Conservation (phyloP, 2,329 filamentous ascomycete genomes). For the Aspergillus calidoustus region DNA sequence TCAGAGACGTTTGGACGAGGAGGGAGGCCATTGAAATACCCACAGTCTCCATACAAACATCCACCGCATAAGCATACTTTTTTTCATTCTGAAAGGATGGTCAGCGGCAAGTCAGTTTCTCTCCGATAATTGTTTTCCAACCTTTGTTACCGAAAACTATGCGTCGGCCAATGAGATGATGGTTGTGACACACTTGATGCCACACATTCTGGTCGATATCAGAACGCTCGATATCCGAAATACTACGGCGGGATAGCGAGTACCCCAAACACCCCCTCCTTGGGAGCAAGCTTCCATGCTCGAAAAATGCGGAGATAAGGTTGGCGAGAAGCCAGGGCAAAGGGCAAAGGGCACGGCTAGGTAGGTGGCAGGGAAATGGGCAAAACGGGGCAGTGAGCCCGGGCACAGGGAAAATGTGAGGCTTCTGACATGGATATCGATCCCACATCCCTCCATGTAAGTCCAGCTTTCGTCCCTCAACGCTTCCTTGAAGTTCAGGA, state of each 20-base stretch:
- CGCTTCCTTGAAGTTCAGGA: not conserved
- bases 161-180: constrained; percentile 14
- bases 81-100: constrained; percentile 10
- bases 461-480: not conserved
- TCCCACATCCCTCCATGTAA: not conserved
- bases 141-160: constrained; percentile 11
- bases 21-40: constrained; percentile 12
- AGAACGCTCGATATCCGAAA: constrained; percentile 11
- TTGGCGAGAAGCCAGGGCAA: constrained; percentile 4
- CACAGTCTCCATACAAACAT: not conserved
- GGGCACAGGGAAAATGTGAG: constrained; percentile 17
- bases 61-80: constrained; percentile 8
- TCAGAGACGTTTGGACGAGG: constrained; percentile 4
- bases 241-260: not conserved
- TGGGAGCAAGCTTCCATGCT: not conserved
- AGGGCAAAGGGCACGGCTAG: constrained; percentile 6
- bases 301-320: constrained; percentile 1
- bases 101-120: constrained; percentile 11
- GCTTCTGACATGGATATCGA: constrained; percentile 12
- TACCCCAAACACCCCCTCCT: not conserved
- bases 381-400: constrained; percentile 13
- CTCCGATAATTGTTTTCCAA: constrained; percentile 15
- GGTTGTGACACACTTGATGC: constrained; percentile 8
- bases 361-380: not conserved
- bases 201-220: not conserved